Percentiles rank a stretch among this genome's conserved stretches.
phyloP scores from a whole-genome alignment of 1,284 basidiomycete species.

The Rugosomyces carneus region DNA sequence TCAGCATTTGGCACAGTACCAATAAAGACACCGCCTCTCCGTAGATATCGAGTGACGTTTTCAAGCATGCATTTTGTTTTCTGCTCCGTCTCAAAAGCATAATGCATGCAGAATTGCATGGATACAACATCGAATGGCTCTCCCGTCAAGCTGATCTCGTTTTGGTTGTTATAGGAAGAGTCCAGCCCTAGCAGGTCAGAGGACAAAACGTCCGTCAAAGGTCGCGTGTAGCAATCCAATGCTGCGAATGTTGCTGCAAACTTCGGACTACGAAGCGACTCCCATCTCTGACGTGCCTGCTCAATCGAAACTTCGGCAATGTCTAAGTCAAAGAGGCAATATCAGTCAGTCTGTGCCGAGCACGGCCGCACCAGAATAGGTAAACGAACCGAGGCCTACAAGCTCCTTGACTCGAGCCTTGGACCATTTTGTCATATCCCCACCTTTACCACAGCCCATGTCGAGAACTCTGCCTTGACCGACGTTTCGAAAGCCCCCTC shows the following conservation, averaged over 20 bases:
- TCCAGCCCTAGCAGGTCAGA: slow-evolving; percentile 39
- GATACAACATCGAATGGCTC: slow-evolving; percentile 88
- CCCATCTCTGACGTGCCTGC: slow-evolving; percentile 77
- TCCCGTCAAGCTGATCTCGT: slow-evolving; percentile 11
- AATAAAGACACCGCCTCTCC: slow-evolving; percentile 83
- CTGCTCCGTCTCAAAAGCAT: slow-evolving; percentile 86
- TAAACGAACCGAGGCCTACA: slow-evolving; percentile 71
- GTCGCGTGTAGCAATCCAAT: slow-evolving; percentile 82
- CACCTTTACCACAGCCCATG: slow-evolving; percentile 97
- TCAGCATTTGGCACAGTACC: slow-evolving; percentile 92
- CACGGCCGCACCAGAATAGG: slow-evolving; percentile 5
- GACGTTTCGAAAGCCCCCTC: slow-evolving; percentile 22
- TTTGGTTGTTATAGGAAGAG: slow-evolving; percentile 14
- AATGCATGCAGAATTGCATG: slow-evolving; percentile 99
- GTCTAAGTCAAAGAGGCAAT: slow-evolving; percentile 54
- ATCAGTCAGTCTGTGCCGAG: slow-evolving; percentile 4
- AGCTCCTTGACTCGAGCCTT: slow-evolving; percentile 81
- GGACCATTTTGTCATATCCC: slow-evolving; percentile 94
- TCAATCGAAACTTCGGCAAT: slow-evolving; percentile 87
- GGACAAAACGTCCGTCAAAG: slow-evolving; percentile 68
- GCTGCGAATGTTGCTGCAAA: slow-evolving; percentile 82
- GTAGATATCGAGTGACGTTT: slow-evolving; percentile 81
- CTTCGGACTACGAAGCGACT: slow-evolving; percentile 41
- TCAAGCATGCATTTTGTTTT: slow-evolving; percentile 91
- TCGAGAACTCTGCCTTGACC: slow-evolving; percentile 78